Conservation (phyloP, 352 stramenopile genomes). For the Phytophthora uliginosa region DNA sequence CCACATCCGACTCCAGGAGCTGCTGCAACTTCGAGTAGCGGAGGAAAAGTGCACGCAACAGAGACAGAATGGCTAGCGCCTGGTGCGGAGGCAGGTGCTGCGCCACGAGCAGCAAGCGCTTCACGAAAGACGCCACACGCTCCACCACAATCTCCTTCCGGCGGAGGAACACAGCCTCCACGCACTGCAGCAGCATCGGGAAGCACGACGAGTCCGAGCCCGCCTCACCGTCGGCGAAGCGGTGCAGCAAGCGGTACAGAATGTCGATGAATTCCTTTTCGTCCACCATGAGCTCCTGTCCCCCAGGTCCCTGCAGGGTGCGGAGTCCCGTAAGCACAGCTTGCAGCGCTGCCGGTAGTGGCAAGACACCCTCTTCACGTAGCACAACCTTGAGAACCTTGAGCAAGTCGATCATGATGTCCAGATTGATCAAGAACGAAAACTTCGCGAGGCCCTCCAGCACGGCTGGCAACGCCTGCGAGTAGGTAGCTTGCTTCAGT, state of each 20-base stretch:
- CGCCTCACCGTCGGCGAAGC: conserved; percentile 74
- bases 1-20: conserved; percentile 96
- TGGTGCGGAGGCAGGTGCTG: conserved; percentile 89
- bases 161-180: conserved; percentile 94
- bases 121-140: conserved; percentile 96
- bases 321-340: conserved; percentile 95
- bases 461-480: conserved; percentile 91
- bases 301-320: conserved; percentile 93
- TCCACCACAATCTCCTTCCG: conserved; percentile 96
- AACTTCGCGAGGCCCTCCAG: conserved; percentile 96
- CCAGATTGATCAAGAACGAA: conserved; percentile 98
- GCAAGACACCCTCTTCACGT: conserved; percentile 74
- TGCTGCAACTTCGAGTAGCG: conserved; percentile 95
- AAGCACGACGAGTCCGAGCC: conserved; percentile 61
- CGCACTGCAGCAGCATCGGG: conserved; percentile 87
- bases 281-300: conserved; percentile 96
- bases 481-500: conserved; percentile 93
- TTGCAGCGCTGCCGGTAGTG: conserved; percentile 74
- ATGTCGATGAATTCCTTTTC: conserved; percentile 97
- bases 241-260: conserved; percentile 92
- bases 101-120: conserved; percentile 92
- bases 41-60: conserved; percentile 91
- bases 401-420: conserved; percentile 98
- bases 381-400: conserved; percentile 96
- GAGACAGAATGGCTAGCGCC: conserved; percentile 87